Percentiles rank a stretch among this genome's conserved stretches.
These are phyloP conservation scores for Microdochium trichocladiopsis DNA, from an alignment of 2,329 filamentous ascomycete genomes.

Conservation along the genomic window DNA sequence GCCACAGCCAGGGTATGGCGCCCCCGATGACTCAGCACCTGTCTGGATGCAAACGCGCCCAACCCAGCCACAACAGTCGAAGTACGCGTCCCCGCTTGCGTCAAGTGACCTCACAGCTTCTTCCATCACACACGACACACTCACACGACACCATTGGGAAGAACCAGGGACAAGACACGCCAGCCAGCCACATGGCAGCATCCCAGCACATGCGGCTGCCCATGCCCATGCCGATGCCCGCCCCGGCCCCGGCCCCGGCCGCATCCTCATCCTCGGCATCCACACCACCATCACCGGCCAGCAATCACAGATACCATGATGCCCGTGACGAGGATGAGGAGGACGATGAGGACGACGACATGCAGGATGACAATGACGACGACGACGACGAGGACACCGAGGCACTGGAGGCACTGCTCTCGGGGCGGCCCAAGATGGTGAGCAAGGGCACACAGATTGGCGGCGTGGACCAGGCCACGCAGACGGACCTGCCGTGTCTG, in stretches of 20 bases:
- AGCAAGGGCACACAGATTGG: background rate
- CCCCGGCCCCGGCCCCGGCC: too few relatives aligned
- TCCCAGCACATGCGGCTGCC: background rate
- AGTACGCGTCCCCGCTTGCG: too few relatives aligned
- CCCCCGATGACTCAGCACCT: too few relatives aligned
- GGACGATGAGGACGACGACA: background rate
- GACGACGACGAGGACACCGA: background rate
- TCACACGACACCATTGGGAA: background rate
- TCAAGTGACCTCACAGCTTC: too few relatives aligned
- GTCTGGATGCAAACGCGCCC: too few relatives aligned
- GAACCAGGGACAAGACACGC: too few relatives aligned
- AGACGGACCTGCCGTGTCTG: background rate
- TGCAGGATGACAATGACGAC: background rate
- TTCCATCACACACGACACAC: too few relatives aligned
- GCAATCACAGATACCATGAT: background rate
- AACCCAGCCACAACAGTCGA: too few relatives aligned
- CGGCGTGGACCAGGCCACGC: background rate
- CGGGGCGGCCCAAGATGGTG: background rate
- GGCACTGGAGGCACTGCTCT: background rate
- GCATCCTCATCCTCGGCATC: too few relatives aligned
- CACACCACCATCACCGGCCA: background rate
- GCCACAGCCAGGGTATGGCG: too few relatives aligned
- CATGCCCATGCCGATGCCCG: background rate
- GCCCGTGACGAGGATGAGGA: background rate
- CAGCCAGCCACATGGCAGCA: too few relatives aligned